These are phyloP conservation scores for Didymella segeticola DNA, from an alignment of 2,329 filamentous ascomycete genomes.

Conservation along the genomic window DNA sequence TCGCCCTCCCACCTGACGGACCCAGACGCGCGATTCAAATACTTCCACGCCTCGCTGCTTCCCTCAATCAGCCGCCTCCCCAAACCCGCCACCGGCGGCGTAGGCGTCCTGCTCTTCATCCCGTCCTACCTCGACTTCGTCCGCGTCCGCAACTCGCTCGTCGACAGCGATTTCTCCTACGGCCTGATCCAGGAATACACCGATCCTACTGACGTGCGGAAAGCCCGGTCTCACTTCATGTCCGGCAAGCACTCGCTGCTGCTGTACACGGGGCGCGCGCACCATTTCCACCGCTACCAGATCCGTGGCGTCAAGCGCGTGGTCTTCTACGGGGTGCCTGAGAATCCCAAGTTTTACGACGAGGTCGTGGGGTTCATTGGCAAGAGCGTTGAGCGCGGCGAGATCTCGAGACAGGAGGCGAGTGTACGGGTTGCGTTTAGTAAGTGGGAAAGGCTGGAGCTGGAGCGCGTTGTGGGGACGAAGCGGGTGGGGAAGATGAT, in stretches of 20 bases:
- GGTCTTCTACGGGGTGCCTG: conserved; percentile 89
- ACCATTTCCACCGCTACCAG: conserved; percentile 91
- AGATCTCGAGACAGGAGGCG: conserved; percentile 58
- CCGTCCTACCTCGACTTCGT: conserved; percentile 96
- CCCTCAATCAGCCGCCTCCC: conserved; percentile 74
- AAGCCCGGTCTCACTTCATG: conserved; percentile 86
- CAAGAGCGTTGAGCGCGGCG: conserved; percentile 62
- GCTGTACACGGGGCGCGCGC: conserved; percentile 92
- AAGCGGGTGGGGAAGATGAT: conserved; percentile 85
- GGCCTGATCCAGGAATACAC: conserved; percentile 91
- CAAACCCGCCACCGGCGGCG: conserved; percentile 61
- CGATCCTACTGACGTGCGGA: conserved; percentile 76
- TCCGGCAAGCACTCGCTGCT: conserved; percentile 81
- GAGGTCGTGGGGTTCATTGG: conserved; percentile 75
- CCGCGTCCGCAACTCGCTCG: conserved; percentile 89
- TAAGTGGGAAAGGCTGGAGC: conserved; percentile 84
- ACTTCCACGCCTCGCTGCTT: conserved; percentile 83
- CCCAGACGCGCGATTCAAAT: conserved; percentile 87
- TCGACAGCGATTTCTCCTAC: conserved; percentile 75
- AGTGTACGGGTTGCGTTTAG: conserved; percentile 72
- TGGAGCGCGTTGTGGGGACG: conserved; percentile 87
- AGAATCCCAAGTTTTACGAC: conserved; percentile 82
- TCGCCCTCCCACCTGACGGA: conserved; percentile 73
- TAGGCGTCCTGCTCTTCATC: conserved; percentile 84
- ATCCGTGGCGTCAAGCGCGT: conserved; percentile 82